Conservation (phyloP, 768 basidiomycete genomes). For the Cyclocybe aegerita region DNA sequence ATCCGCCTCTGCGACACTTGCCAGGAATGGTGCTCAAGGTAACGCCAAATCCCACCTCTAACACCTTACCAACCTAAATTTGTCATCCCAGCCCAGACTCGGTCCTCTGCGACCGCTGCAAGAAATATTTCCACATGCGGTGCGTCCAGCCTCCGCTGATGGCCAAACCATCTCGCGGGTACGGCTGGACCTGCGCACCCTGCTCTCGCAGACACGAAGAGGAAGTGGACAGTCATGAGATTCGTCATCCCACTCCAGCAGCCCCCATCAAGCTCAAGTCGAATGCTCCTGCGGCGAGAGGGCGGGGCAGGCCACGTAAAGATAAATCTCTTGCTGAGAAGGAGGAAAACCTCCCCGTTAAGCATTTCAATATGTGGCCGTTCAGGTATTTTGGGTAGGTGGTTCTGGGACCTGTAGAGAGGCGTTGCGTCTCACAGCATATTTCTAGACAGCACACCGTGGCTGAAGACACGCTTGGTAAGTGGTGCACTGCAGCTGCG, state of each 20-base stretch:
- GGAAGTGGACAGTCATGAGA: conserved; percentile 75
- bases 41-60: conserved; percentile 28
- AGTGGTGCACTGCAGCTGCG: conserved; percentile 17
- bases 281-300: conserved; percentile 70
- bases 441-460: conserved; percentile 76
- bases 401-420: conserved; percentile 2
- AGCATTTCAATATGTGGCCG: conserved; percentile 89
- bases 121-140: conserved; percentile 90
- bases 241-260: conserved; percentile 55
- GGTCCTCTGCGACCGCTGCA: conserved; percentile 89
- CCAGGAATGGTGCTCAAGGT: conserved; percentile 87
- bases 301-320: conserved; percentile 76
- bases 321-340: conserved; percentile 71
- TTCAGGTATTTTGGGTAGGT: conserved; percentile 97
- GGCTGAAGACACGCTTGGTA: conserved; percentile 89
- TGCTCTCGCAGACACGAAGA: conserved; percentile 88
- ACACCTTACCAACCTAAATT: conserved; percentile 13
- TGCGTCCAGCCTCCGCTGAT: conserved; percentile 90
- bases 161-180: conserved; percentile 92
- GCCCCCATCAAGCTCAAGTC: conserved; percentile 54
- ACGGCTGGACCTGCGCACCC: conserved; percentile 96
- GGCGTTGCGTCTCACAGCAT: conserved; percentile 4
- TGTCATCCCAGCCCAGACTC: conserved; percentile 63
- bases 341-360: conserved; percentile 75
- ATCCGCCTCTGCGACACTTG: conserved; percentile 87